Evolutionary conservation across 2,329 filamentous ascomycete species (phyloP), one percentile per base, ranked within the genome.

Genomic region (Penicillium sp.): DNA sequence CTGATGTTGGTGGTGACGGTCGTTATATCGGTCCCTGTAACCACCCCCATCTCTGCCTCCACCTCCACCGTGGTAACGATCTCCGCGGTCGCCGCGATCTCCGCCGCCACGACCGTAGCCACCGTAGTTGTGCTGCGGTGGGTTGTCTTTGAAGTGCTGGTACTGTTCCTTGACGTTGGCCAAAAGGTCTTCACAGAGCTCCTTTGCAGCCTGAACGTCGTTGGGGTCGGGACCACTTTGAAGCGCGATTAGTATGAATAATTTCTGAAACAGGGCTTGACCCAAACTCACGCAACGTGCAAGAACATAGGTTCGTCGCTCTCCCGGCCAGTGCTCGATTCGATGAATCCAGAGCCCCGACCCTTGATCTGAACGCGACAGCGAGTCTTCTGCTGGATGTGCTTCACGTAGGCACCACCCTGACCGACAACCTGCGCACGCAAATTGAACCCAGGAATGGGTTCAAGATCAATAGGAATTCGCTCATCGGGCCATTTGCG

Each of bases 401-500:
- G 94, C 79, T 99, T 99, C 63, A 99, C 95, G 74, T 98, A 97
- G 46, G 92, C 90, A 62, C 95, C 95, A 35, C 93, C 93, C 69
- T 94, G 91, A 53, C 95, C 95, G 57, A 99, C 95, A 51, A 99
- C 94, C 75, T 98, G 93, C 55, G 95, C 95, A 65, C 95, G 90
- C 52, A 99, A 83, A 73, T 99, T 99, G 80, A 99, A 99, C 22
- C 95, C 95, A 26, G 89, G 92, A 56, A 98, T 87, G 0, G 94
- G 91, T 69, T 98, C 95, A 59, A 99, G 87, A 64, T 88, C 87
- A 69, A 99, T 93, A 1, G 92, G 89, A 53, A 99, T 96, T 71
- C 91, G 92, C 79, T 97, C 93, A 74, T 98, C 95, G 0, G 95
- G 94, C 95, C 95, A 99, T 91, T 98, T 99, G 68, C 93, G 92